phyloP scores from a whole-genome alignment of 169 alveolate species.

The Plasmodium knowlesi region DNA sequence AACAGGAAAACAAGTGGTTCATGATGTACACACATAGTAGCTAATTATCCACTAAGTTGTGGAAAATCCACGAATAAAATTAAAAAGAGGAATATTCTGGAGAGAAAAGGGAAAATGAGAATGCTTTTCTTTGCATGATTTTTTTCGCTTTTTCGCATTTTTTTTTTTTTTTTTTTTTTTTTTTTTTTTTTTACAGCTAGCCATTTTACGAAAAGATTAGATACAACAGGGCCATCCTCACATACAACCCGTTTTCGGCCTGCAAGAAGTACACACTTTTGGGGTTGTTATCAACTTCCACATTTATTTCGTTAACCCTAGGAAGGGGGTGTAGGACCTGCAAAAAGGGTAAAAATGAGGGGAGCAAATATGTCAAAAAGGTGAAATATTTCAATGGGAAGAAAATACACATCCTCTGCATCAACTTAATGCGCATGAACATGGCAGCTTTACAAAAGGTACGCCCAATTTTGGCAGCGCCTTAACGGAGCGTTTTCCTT shows the following conservation, averaged over 20 bases:
- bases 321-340: constrained; percentile 90
- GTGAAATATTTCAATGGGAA: neutral
- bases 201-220: constrained; percentile 72
- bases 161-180: neutral
- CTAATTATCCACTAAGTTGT: neutral
- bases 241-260: constrained; percentile 89
- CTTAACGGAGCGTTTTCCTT: neutral
- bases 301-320: constrained; percentile 85
- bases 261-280: constrained; percentile 85
- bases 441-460: neutral
- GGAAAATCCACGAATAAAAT: neutral
- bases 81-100: neutral
- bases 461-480: neutral
- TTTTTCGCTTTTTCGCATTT: neutral
- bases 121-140: neutral
- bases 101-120: neutral
- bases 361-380: neutral
- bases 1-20: neutral
- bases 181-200: neutral
- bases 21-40: neutral
- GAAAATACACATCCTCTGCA: neutral
- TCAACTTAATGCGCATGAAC: neutral
- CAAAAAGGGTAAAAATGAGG: neutral
- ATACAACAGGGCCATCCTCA: constrained; percentile 89
- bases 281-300: constrained; percentile 81